phyloP scores from a whole-genome alignment of 2,329 filamentous ascomycete species.

The Cladosporium sp. region DNA sequence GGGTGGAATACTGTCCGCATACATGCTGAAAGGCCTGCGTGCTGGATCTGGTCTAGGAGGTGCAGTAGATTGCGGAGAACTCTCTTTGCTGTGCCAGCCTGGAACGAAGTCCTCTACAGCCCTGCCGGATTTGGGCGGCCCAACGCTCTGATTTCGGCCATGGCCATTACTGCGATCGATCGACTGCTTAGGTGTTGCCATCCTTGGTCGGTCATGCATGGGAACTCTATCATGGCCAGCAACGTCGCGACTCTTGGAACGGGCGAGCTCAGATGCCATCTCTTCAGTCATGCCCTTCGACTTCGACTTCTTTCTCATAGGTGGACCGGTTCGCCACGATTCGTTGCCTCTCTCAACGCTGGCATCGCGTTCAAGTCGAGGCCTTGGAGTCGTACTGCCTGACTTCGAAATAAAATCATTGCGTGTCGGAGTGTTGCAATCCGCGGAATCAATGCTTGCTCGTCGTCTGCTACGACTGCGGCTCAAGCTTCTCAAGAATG shows the following conservation, averaged over 20 bases:
- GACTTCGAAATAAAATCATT: neutral
- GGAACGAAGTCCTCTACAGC: slow-evolving; percentile 28
- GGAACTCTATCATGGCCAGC: slow-evolving; percentile 5
- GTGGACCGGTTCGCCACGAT: slow-evolving; percentile 1
- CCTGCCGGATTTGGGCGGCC: slow-evolving; percentile 13
- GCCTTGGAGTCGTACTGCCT: neutral
- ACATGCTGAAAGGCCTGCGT: slow-evolving; percentile 16
- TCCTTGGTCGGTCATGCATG: slow-evolving; percentile 5
- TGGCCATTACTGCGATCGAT: slow-evolving; percentile 3
- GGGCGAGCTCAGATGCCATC: slow-evolving; percentile 22
- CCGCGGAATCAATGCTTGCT: slow-evolving; percentile 7
- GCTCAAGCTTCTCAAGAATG: slow-evolving; percentile 12
- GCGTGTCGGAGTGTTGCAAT: slow-evolving; percentile 8
- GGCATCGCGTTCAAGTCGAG: neutral
- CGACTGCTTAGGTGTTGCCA: slow-evolving; percentile 10
- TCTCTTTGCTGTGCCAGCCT: slow-evolving; percentile 25
- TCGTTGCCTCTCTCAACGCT: slow-evolving; percentile 3
- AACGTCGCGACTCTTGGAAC: slow-evolving; percentile 22
- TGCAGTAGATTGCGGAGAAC: slow-evolving; percentile 10
- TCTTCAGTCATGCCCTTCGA: slow-evolving; percentile 20
- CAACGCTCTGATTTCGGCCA: slow-evolving; percentile 12
- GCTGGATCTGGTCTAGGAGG: slow-evolving; percentile 7
- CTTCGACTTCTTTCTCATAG: slow-evolving; percentile 14
- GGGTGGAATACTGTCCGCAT: slow-evolving; percentile 25
- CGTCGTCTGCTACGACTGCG: slow-evolving; percentile 21